Percentiles rank a stretch among this genome's conserved stretches.
These are phyloP conservation scores for Glycine latifolia DNA, from an alignment of 306 rosid genomes.

Conservation along the genomic window DNA sequence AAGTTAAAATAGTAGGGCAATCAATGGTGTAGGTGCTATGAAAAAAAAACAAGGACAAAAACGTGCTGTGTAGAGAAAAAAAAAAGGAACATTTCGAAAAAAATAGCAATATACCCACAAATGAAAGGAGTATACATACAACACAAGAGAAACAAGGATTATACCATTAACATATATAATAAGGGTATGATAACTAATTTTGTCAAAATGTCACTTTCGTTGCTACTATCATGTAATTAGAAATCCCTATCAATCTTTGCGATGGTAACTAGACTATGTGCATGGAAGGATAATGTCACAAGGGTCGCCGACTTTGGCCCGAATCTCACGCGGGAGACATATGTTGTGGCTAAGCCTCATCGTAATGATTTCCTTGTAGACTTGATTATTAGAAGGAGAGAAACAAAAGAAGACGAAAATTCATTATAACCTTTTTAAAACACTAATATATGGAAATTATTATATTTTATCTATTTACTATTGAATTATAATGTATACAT, in stretches of 20 bases:
- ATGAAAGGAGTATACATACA: no score
- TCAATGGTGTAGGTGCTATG: neutral
- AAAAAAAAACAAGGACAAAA: neutral
- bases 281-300: neutral
- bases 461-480: neutral
- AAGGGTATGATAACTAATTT: neutral
- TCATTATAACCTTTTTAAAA: neutral
- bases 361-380: neutral
- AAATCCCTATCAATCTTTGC: constrained; percentile 20
- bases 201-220: constrained; percentile 13
- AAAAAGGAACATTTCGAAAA: neutral
- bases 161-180: neutral
- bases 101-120: neutral
- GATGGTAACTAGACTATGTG: constrained; percentile 6
- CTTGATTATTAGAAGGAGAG: neutral
- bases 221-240: neutral
- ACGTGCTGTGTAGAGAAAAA: neutral
- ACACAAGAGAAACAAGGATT: no score
- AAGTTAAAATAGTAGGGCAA: neutral
- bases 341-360: constrained; percentile 1
- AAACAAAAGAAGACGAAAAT: neutral
- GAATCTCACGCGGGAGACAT: constrained; percentile 29
- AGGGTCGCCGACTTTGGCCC: constrained; percentile 35
- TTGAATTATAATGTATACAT: neutral
- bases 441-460: neutral